Evolutionary conservation across 305 asterid species (phyloP).

Genomic region (Ilex paraguariensis): DNA sequence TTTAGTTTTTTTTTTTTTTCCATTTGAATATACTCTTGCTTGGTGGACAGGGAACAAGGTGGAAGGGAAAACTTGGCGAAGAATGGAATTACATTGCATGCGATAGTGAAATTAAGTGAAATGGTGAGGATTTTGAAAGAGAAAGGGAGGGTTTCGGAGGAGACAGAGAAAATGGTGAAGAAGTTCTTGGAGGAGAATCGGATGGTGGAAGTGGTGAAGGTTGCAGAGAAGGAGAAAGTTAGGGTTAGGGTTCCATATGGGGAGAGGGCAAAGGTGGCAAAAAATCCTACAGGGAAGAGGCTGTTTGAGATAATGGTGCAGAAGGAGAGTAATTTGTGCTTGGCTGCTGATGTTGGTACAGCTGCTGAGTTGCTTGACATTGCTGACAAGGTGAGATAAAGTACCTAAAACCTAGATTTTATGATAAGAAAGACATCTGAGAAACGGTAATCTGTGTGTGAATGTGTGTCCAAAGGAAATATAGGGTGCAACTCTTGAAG

Average conservation of each 20-base stretch:
- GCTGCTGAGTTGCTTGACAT: conserved; percentile 85
- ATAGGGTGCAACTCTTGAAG: background rate
- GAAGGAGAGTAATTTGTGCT: conserved; percentile 84
- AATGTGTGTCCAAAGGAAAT: background rate
- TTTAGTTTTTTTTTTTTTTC: no score
- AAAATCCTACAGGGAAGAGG: conserved; percentile 84
- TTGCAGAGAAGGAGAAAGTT: conserved; percentile 31
- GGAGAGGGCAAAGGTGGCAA: conserved; percentile 75
- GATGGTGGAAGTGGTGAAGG: conserved; percentile 45
- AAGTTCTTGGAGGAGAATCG: conserved; percentile 80
- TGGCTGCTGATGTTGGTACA: conserved; percentile 95
- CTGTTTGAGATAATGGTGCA: conserved; percentile 83
- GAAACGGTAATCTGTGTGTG: background rate
- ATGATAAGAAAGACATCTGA: background rate
- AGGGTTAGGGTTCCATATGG: conserved; percentile 56
- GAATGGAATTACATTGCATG: conserved; percentile 78
- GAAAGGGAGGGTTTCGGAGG: conserved; percentile 87
- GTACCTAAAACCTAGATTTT: background rate
- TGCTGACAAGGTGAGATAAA: conserved; percentile 71
- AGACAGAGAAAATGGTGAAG: conserved; percentile 73
- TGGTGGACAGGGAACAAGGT: conserved; percentile 77
- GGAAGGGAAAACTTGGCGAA: conserved; percentile 92
- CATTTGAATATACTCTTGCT: no score
- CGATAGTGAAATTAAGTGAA: conserved; percentile 85
- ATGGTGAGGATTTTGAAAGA: conserved; percentile 89